Evolutionary conservation across 2,329 filamentous ascomycete genomes (phyloP).

Genomic region (Alternaria postmessia): DNA sequence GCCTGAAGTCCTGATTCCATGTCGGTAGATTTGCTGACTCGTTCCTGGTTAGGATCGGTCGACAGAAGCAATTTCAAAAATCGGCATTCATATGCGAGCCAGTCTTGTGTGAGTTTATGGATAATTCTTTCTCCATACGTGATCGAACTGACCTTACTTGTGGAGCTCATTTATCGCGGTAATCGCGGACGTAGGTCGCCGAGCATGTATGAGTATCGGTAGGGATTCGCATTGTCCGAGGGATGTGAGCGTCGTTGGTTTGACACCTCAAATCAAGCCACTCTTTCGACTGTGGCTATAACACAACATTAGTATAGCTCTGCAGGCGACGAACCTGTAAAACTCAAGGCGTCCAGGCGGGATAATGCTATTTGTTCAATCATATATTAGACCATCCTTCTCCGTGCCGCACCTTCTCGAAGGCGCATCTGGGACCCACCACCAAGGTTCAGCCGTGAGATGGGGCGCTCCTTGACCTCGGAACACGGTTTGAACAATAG

Average conservation of each 20-base stretch:
- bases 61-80: background rate
- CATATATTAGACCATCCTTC: constrained; percentile 4
- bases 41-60: background rate
- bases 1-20: background rate
- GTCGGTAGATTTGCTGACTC: background rate
- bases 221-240: background rate
- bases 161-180: background rate
- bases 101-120: background rate
- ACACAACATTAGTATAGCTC: background rate
- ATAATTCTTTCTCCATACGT: background rate
- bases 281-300: background rate
- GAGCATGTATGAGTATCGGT: background rate
- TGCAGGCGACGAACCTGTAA: background rate
- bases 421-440: constrained; percentile 10
- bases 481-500: constrained; percentile 2
- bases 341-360: background rate
- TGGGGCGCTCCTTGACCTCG: constrained; percentile 9
- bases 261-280: constrained; percentile 3
- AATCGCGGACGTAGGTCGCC: background rate
- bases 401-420: constrained; percentile 7
- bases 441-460: constrained; percentile 13
- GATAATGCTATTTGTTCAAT: background rate
- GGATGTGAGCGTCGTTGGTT: background rate
- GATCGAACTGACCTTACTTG: background rate
- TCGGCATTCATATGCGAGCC: background rate